Evolutionary conservation across 495 filamentous ascomycete species (phyloP), one percentile per base, ranked within the genome.

Genomic region (Talaromyces trachyspermus): DNA sequence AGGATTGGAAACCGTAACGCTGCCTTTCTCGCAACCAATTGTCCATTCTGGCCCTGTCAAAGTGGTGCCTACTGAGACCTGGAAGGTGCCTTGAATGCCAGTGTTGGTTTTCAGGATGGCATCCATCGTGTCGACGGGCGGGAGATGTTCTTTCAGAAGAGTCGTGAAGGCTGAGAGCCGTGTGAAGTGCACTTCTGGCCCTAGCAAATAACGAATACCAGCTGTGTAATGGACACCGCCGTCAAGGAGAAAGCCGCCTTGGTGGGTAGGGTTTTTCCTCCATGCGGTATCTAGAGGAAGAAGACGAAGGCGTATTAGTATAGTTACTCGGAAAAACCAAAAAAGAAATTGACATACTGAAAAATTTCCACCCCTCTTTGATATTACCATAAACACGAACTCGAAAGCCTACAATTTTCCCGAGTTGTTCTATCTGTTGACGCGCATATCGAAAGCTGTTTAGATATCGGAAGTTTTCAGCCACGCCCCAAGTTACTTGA

Each of bases 241-340:
- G 52, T 87, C 84, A 1, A 88, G 65, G 9, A 86, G 50, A 51
- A 83, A 86, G 4, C 84, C 84, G 12, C 81, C 84, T 56, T 86
- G 83, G 54, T 85, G 71, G 23, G 72, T 59, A 3, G 82, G 84
- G 17, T 53, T 70, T 54, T 81, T 84, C 12, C 84, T 72, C 84
- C 84, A 88, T 22, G 52, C 33, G 2, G 59, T 50, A 11, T 49
- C 46, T 49, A 4, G 7, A 49, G 10, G 46, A 19, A 46, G 29
- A 14, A 32, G 3, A 41, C 5, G 12, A 12, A 12, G 19, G 12
- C 12, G 37, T 18, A 48, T 52, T 27, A 70, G 61, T 55, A 22
- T 43, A 15, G 22, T 6, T 12, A 23, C 9, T 3, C 14, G 33
- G 8, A 10, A 8, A 15, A 18, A 6, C 7, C n/a, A 8, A 15